Percentiles rank a stretch among this genome's conserved stretches.
Evolutionary conservation across 1,284 basidiomycete species (phyloP).

Genomic region (Wallemia hederae): DNA sequence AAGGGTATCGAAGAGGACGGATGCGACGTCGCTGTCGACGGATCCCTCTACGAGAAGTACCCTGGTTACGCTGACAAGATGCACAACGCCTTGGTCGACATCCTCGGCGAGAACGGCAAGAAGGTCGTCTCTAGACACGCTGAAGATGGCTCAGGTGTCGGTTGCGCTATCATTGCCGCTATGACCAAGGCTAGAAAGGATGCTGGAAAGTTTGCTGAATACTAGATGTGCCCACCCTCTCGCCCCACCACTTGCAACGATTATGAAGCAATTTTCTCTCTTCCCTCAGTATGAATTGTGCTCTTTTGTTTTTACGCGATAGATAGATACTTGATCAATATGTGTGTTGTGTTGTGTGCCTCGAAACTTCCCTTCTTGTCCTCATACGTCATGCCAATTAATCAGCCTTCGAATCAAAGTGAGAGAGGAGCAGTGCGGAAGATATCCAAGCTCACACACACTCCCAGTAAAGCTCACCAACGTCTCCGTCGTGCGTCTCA

Average conservation of each 20-base stretch:
- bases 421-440: slow-evolving; percentile 23
- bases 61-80: slow-evolving; percentile 68
- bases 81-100: slow-evolving; percentile 60
- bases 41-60: slow-evolving; percentile 90
- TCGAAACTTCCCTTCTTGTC: not conserved
- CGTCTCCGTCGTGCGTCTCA: slow-evolving; percentile 77
- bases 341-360: no score
- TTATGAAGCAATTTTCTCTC: not conserved
- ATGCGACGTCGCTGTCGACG: slow-evolving; percentile 68
- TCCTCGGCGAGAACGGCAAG: slow-evolving; percentile 79
- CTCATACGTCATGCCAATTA: slow-evolving; percentile 23
- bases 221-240: not conserved
- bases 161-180: slow-evolving; percentile 75
- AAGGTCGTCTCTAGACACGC: slow-evolving; percentile 49
- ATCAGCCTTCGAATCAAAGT: slow-evolving; percentile 63
- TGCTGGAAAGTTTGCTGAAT: slow-evolving; percentile 18
- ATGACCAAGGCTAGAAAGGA: slow-evolving; percentile 34
- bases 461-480: slow-evolving; percentile 47
- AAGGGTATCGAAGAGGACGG: slow-evolving; percentile 70
- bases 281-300: not conserved
- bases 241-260: no score
- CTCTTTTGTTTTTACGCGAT: not conserved
- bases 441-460: not conserved
- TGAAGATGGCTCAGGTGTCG: slow-evolving; percentile 81
- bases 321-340: not conserved